Conservation (phyloP, 371 early-diverging fungal genomes). For the Nematocida sp. region DNA sequence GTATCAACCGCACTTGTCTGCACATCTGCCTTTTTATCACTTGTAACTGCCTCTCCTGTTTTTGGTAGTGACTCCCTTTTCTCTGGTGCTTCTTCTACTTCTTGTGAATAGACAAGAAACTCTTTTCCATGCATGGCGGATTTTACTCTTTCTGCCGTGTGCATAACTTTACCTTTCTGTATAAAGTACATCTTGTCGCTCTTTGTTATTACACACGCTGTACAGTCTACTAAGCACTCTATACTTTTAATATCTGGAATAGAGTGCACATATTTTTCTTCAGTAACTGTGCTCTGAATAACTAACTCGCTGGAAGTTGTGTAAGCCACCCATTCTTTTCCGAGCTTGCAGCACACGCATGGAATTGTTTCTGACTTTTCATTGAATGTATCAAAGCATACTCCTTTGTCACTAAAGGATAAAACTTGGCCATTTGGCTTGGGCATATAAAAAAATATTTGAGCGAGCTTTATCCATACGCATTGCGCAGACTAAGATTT, state of each 20-base stretch:
- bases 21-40: background rate
- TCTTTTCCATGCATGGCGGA: constrained; percentile 45
- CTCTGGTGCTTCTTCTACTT: constrained; percentile 21
- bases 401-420: constrained; percentile 62
- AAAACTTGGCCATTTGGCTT: constrained; percentile 46
- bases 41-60: background rate
- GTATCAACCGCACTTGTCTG: background rate
- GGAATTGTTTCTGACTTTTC: constrained; percentile 38
- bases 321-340: constrained; percentile 57
- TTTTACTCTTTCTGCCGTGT: constrained; percentile 31
- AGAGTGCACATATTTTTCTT: constrained; percentile 4
- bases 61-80: background rate
- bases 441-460: constrained; percentile 43
- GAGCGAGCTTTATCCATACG: background rate
- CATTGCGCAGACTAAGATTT: no score
- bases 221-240: constrained; percentile 58
- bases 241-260: constrained; percentile 59
- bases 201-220: constrained; percentile 31
- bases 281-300: constrained; percentile 42
- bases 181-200: constrained; percentile 45
- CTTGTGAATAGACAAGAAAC: constrained; percentile 53
- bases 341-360: constrained; percentile 44
- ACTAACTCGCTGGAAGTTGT: constrained; percentile 15
- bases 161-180: constrained; percentile 1
- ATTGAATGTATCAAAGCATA: constrained; percentile 67